These are phyloP conservation scores for Trematosphaeria pertusa DNA, from an alignment of 2,329 filamentous ascomycete species.

Conservation along the genomic window DNA sequence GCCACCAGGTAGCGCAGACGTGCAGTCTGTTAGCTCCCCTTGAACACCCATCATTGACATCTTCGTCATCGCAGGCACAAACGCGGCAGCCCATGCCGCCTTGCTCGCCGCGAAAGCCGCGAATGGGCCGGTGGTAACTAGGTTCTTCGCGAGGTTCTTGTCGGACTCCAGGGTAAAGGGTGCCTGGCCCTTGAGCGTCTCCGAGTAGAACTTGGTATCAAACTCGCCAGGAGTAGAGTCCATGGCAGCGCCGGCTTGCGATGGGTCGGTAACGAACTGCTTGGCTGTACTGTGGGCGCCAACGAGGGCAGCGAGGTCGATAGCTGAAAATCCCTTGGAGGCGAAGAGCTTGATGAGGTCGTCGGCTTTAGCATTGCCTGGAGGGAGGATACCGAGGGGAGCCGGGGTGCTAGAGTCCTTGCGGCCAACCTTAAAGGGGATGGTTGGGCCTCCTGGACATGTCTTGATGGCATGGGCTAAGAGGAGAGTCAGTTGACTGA, in stretches of 20 bases:
- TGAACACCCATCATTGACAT: conserved; percentile 46
- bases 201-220: conserved; percentile 46
- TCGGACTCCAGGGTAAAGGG: conserved; percentile 40
- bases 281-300: conserved; percentile 47
- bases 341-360: conserved; percentile 41
- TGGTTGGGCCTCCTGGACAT: conserved; percentile 42
- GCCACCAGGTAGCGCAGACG: conserved; percentile 38
- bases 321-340: conserved; percentile 45
- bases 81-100: conserved; percentile 38
- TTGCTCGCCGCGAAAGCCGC: conserved; percentile 34
- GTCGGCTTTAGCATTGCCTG: conserved; percentile 15
- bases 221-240: conserved; percentile 47
- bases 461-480: conserved; percentile 46
- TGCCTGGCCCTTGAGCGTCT: conserved; percentile 37
- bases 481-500: conserved; percentile 3
- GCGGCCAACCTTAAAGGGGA: conserved; percentile 43
- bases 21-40: conserved; percentile 39
- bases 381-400: conserved; percentile 33
- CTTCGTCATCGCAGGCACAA: conserved; percentile 44
- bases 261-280: conserved; percentile 35
- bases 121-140: conserved; percentile 27
- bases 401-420: conserved; percentile 35
- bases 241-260: conserved; percentile 31
- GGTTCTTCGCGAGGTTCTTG: conserved; percentile 34
- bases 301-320: conserved; percentile 48